Percentiles rank a stretch among this genome's conserved stretches.
Conservation (phyloP, 2,329 filamentous ascomycete genomes). For the Aspergillus hiratsukae region DNA sequence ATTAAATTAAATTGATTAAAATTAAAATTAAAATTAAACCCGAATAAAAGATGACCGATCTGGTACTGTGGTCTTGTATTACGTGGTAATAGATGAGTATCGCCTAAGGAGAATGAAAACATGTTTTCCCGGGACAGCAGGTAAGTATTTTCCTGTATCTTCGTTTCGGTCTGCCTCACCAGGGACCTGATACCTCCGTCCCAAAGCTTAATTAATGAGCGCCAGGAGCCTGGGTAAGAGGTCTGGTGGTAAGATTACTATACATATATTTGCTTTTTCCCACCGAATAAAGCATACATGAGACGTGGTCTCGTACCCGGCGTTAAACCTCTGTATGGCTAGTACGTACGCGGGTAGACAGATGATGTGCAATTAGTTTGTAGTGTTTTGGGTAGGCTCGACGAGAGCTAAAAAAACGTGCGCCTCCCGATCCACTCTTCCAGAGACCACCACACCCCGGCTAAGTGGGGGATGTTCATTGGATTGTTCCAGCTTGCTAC, state of each 20-base stretch:
- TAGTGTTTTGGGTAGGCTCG: slow-evolving; percentile 14
- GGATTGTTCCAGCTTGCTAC: neutral
- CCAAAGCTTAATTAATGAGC: slow-evolving; percentile 23
- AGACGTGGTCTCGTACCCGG: neutral
- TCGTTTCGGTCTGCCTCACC: slow-evolving; percentile 13
- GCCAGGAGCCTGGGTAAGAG: slow-evolving; percentile 14
- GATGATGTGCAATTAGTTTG: slow-evolving; percentile 13
- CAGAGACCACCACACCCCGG: neutral
- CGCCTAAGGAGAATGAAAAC: neutral
- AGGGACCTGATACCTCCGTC: slow-evolving; percentile 18
- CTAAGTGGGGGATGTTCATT: slow-evolving; percentile 8
- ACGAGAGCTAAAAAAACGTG: slow-evolving; percentile 19
- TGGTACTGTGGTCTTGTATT: neutral
- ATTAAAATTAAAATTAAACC: neutral
- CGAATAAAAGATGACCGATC: neutral
- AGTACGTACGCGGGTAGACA: neutral
- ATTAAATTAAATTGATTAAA: neutral
- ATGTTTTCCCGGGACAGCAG: slow-evolving; percentile 13
- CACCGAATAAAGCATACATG: neutral
- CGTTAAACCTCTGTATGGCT: neutral
- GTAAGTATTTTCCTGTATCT: neutral
- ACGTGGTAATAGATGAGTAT: neutral
- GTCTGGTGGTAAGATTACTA: slow-evolving; percentile 8
- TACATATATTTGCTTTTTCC: neutral
- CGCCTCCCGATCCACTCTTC: slow-evolving; percentile 3